phyloP scores from a whole-genome alignment of 352 stramenopile genomes.

The Globisporangium abappressorium region DNA sequence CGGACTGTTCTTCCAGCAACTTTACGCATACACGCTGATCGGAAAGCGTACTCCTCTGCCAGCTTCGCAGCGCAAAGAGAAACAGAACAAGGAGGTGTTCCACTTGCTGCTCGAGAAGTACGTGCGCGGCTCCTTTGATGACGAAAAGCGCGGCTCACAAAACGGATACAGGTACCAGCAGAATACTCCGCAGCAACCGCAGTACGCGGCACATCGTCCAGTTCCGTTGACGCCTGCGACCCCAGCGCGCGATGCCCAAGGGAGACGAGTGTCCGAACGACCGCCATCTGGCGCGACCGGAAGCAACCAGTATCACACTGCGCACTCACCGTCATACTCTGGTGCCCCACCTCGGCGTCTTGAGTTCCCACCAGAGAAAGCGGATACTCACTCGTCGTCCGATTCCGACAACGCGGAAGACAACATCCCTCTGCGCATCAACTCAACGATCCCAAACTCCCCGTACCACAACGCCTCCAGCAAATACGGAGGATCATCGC shows the following conservation, averaged over 20 bases:
- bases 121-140: constrained; percentile 62
- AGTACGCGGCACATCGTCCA: constrained; percentile 6
- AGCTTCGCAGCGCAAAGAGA: constrained; percentile 45
- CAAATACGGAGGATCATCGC: constrained; percentile 8
- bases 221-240: constrained; percentile 9
- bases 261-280: constrained; percentile 1
- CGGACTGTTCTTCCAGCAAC: constrained; percentile 81
- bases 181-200: constrained; percentile 7
- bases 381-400: constrained; percentile 27
- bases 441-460: constrained; percentile 15
- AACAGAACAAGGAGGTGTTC: constrained; percentile 64
- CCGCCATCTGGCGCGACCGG: constrained; percentile 5
- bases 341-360: constrained; percentile 4
- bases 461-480: constrained; percentile 11
- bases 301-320: constrained; percentile 6
- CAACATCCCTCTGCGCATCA: constrained; percentile 13
- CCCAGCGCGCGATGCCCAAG: background rate
- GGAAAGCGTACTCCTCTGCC: constrained; percentile 49
- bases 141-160: constrained; percentile 13
- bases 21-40: constrained; percentile 80
- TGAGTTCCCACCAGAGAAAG: constrained; percentile 23
- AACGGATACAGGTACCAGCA: constrained; percentile 11
- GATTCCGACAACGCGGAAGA: constrained; percentile 60
- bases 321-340: constrained; percentile 9
- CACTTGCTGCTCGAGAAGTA: constrained; percentile 65